Evolutionary conservation across 768 basidiomycete genomes (phyloP).

Genomic region (Serendipita sp.): DNA sequence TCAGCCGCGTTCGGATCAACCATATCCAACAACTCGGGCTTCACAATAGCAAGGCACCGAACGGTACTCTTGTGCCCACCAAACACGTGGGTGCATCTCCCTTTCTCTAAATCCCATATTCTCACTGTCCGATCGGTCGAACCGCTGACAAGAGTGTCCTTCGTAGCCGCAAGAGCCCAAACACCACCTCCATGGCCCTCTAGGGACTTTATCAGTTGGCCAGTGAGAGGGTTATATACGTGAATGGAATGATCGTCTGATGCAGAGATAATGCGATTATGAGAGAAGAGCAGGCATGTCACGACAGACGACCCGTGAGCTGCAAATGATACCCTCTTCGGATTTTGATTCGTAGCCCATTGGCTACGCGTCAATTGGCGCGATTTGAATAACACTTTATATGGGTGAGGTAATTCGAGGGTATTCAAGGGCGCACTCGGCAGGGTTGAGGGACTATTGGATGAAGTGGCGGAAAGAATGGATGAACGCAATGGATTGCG

Average conservation of each 20-base stretch:
- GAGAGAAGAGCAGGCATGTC: slow-evolving; percentile 89
- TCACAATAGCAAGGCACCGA: slow-evolving; percentile 86
- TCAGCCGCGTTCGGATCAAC: neutral
- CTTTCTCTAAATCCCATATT: slow-evolving; percentile 72
- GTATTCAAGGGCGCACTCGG: neutral
- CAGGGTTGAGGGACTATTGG: slow-evolving; percentile 9
- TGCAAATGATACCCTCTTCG: slow-evolving; percentile 64
- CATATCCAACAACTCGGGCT: slow-evolving; percentile 73
- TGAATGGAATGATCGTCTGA: slow-evolving; percentile 96
- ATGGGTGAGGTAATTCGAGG: slow-evolving; percentile 67
- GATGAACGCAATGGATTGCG: slow-evolving; percentile 12
- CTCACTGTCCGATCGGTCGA: slow-evolving; percentile 88
- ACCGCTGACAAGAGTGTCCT: slow-evolving; percentile 77
- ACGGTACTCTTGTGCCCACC: slow-evolving; percentile 95
- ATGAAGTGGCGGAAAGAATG: slow-evolving; percentile 11
- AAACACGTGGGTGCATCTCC: slow-evolving; percentile 80
- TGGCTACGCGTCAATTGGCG: slow-evolving; percentile 62
- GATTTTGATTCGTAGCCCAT: slow-evolving; percentile 60
- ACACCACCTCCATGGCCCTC: slow-evolving; percentile 91
- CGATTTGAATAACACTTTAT: slow-evolving; percentile 86
- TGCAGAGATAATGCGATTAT: slow-evolving; percentile 87
- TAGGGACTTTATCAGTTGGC: slow-evolving; percentile 53
- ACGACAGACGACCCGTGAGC: slow-evolving; percentile 85
- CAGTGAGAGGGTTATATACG: slow-evolving; percentile 78
- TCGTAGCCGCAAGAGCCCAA: slow-evolving; percentile 86